These are phyloP conservation scores for Farysia itapuensis DNA, from an alignment of 1,284 basidiomycete genomes.

Conservation along the genomic window DNA sequence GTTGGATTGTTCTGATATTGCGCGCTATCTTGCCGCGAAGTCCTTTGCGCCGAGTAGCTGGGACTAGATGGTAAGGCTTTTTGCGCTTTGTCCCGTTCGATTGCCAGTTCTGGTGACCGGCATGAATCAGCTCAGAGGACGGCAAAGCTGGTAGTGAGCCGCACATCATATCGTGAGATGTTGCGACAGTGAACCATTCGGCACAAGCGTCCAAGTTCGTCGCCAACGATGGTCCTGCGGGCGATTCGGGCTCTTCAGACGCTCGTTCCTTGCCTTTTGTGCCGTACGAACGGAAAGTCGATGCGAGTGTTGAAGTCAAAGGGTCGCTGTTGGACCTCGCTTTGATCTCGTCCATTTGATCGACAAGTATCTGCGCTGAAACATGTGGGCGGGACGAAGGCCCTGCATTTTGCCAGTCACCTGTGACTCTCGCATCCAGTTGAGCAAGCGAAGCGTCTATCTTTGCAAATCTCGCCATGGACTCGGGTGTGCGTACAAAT, in stretches of 20 bases:
- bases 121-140: conserved; percentile 3
- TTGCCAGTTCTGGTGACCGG: not conserved
- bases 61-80: conserved; percentile 20
- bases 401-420: conserved; percentile 7
- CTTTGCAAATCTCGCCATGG: conserved; percentile 65
- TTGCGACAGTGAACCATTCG: conserved; percentile 45
- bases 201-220: conserved; percentile 10
- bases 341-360: conserved; percentile 21
- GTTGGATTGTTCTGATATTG: conserved; percentile 49
- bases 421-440: not conserved
- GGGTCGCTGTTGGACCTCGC: conserved; percentile 9
- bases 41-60: conserved; percentile 34
- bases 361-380: conserved; percentile 3
- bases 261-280: conserved; percentile 33
- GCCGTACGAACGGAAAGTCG: conserved; percentile 5
- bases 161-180: conserved; percentile 34
- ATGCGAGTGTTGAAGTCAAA: conserved; percentile 8
- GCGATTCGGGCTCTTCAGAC: conserved; percentile 6
- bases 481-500: conserved; percentile 73
- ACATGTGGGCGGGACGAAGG: conserved; percentile 25
- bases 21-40: conserved; percentile 39
- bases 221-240: not conserved
- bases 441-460: conserved; percentile 24
- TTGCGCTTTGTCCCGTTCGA: conserved; percentile 5
- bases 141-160: conserved; percentile 34